phyloP scores from a whole-genome alignment of 140 eudicot species.

The Oenanthe javanica region DNA sequence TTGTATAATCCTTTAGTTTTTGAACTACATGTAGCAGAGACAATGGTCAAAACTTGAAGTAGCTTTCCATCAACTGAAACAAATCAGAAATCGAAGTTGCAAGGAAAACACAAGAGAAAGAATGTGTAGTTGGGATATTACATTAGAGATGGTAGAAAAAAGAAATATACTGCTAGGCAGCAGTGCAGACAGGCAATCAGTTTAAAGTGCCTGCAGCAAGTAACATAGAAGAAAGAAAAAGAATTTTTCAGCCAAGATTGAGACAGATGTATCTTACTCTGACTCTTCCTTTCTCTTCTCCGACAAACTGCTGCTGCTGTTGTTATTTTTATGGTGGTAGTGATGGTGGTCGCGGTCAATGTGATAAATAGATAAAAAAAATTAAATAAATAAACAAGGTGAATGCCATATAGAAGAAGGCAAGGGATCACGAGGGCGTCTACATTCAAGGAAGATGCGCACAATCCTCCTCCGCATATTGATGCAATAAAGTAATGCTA shows the following conservation, averaged over 20 bases:
- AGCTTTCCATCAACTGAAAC: too few species aligned
- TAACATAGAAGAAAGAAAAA: too few species aligned
- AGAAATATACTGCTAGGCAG: neutral
- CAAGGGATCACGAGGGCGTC: slow-evolving; percentile 48
- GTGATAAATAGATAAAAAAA: neutral
- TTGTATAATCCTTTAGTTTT: neutral
- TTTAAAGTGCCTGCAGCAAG: neutral
- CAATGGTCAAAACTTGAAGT: too few species aligned
- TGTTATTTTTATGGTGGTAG: neutral
- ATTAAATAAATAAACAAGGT: neutral
- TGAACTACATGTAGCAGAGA: neutral
- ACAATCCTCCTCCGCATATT: slow-evolving; percentile 14
- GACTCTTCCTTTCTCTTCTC: slow-evolving; percentile 2
- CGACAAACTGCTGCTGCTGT: slow-evolving; percentile 4
- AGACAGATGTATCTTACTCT: neutral
- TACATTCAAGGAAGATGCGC: slow-evolving; percentile 56
- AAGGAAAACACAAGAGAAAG: too few species aligned
- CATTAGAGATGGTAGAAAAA: too few species aligned
- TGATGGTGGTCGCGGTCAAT: neutral
- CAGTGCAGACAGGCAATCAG: too few species aligned
- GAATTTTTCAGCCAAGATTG: neutral
- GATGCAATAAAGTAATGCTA: neutral
- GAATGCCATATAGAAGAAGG: slow-evolving; percentile 67
- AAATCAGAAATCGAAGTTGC: too few species aligned
- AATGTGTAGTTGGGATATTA: too few species aligned